Percentiles rank a stretch among this genome's conserved stretches.
These are phyloP conservation scores for Cucumis hystrix DNA, from an alignment of 306 rosid species.

Conservation along the genomic window DNA sequence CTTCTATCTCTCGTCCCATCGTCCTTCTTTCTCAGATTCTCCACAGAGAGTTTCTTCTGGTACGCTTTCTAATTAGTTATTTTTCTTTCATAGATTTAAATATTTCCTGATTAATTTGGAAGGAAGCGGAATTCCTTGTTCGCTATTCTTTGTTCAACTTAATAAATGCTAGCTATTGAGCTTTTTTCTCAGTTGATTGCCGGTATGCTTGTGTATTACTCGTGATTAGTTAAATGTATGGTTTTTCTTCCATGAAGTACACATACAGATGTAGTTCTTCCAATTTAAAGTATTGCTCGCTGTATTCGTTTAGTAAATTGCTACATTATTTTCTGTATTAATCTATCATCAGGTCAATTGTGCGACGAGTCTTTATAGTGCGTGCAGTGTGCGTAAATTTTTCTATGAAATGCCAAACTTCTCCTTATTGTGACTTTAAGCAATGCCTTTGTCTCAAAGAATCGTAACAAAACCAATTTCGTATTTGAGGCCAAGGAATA, in stretches of 20 bases:
- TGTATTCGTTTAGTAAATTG: neutral
- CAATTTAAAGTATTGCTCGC: neutral
- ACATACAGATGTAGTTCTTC: neutral
- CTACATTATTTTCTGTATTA: neutral
- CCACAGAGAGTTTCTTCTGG: constrained; percentile 5
- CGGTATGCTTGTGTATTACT: neutral
- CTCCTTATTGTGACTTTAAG: neutral
- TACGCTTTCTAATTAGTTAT: neutral
- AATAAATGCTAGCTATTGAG: neutral
- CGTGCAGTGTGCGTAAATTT: neutral
- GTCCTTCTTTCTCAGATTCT: neutral
- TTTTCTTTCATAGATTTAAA: neutral
- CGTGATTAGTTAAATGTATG: neutral
- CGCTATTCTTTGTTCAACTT: neutral
- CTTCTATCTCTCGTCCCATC: constrained; percentile 19
- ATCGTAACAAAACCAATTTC: neutral
- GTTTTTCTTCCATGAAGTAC: neutral
- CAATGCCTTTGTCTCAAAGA: neutral
- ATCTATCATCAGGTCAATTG: neutral
- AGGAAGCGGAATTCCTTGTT: neutral
- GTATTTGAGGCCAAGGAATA: neutral
- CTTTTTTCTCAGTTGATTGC: neutral
- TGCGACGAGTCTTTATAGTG: neutral
- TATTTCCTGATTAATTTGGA: neutral
- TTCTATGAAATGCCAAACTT: neutral